These are phyloP conservation scores for Nannochloris sp. DNA, from an alignment of 139 green algal species.

Conservation along the genomic window DNA sequence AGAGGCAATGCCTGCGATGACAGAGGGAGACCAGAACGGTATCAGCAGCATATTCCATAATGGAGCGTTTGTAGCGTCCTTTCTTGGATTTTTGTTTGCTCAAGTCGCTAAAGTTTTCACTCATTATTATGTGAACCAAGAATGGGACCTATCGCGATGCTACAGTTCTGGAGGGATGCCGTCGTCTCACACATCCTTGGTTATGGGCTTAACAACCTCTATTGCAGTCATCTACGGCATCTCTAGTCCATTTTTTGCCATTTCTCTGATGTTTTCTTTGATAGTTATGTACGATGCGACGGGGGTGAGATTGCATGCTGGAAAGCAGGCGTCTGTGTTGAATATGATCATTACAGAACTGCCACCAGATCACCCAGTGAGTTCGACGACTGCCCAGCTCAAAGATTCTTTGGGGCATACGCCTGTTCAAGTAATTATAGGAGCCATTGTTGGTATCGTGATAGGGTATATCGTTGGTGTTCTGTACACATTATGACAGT, in stretches of 20 bases:
- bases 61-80: slow-evolving; percentile 51
- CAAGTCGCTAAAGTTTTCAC: slow-evolving; percentile 64
- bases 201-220: slow-evolving; percentile 54
- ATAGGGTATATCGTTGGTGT: slow-evolving; percentile 26
- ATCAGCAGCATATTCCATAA: slow-evolving; percentile 35
- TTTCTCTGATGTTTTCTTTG: slow-evolving; percentile 50
- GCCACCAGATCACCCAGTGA: slow-evolving; percentile 63
- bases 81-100: slow-evolving; percentile 58
- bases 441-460: slow-evolving; percentile 26
- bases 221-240: slow-evolving; percentile 54
- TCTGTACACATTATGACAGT: slow-evolving; percentile 14
- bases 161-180: slow-evolving; percentile 63
- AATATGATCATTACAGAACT: slow-evolving; percentile 81
- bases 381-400: slow-evolving; percentile 26
- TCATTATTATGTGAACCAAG: slow-evolving; percentile 36
- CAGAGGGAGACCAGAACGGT: slow-evolving; percentile 5
- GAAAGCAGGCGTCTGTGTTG: slow-evolving; percentile 89
- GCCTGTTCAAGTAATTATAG: slow-evolving; percentile 46
- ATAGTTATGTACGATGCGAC: slow-evolving; percentile 93
- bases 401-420: slow-evolving; percentile 75
- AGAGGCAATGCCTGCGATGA: not conserved
- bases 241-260: slow-evolving; percentile 49
- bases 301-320: slow-evolving; percentile 85
- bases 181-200: slow-evolving; percentile 60
- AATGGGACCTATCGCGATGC: slow-evolving; percentile 41